A percentile compares a stretch with the other conserved stretches of the same genome.
Conservation (phyloP, 1,139 yeast genomes). For the Trichomonascaceae sp. region DNA sequence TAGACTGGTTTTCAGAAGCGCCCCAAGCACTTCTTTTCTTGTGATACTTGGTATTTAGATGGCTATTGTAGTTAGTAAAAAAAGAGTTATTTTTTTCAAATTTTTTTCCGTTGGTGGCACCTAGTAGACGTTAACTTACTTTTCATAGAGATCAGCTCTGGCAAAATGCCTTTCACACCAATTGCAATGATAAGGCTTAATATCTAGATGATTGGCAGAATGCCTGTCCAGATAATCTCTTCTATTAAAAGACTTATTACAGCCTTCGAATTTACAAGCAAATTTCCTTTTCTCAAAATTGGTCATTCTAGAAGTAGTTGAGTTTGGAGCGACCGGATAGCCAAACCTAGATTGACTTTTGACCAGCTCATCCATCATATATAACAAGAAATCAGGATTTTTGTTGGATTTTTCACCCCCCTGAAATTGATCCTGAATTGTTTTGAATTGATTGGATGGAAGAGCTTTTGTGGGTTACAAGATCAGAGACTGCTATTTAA, state of each 20-base stretch:
- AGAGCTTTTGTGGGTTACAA: background rate
- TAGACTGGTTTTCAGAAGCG: background rate
- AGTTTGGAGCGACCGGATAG: conserved; percentile 2
- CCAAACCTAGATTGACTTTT: background rate
- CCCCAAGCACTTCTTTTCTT: conserved; percentile 20
- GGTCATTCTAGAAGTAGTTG: background rate
- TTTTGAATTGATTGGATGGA: background rate
- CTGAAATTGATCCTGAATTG: background rate
- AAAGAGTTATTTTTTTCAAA: background rate
- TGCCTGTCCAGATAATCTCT: conserved; percentile 36
- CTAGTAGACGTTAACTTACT: conserved; percentile 10
- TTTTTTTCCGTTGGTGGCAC: background rate
- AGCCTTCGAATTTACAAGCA: conserved; percentile 31
- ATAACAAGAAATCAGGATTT: background rate
- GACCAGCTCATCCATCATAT: background rate
- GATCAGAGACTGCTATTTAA: background rate
- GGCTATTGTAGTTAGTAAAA: conserved; percentile 13
- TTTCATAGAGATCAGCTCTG: conserved; percentile 32
- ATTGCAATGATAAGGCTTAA: conserved; percentile 31
- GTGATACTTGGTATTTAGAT: conserved; percentile 30
- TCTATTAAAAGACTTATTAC: conserved; percentile 34
- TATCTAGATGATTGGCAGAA: conserved; percentile 33
- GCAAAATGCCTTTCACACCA: conserved; percentile 33
- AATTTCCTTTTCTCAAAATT: conserved; percentile 18
- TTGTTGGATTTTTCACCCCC: background rate